Evolutionary conservation across 2,329 filamentous ascomycete genomes (phyloP), one percentile per base, ranked within the genome.

Genomic region (Ilyonectria sp.): DNA sequence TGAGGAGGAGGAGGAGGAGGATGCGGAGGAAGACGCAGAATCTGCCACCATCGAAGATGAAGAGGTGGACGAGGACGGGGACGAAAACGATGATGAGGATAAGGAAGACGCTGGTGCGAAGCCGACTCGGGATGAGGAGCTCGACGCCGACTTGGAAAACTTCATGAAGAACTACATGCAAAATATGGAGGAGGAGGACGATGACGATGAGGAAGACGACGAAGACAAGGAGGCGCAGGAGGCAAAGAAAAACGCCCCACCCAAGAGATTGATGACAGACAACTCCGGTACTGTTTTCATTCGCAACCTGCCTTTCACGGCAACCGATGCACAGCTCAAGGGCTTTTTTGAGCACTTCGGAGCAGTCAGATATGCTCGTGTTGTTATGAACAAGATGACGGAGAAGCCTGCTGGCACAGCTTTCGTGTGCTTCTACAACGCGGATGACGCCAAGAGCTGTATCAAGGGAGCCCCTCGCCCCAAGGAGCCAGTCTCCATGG

Each of bases 271-370:
- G 11, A 76, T 53, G 52, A 76, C 74, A 15, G 74, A 93, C 78
- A 93, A 94, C 75, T 90, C 89, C 2, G 90, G 90, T 40, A 98
- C 95, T 0, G 82, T 98, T 15, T 99, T 99, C 82, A 88, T 99
- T 74, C 94, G 96, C 72, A 99, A 99, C 78, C 85, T 99, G 13
- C 95, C 97, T 1, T 99, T 97, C 80, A 94, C 92, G 2, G 91
- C 91, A 49, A 93, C 92, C 19, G 95, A 99, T 75, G 92, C 94
- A 58, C 87, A 90, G 55, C 88, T 99, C 50, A 92, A 95, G 77
- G 87, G 91, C 57, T 95, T 98, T 79, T 99, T 99, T 77, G 85
- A 85, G n/a, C 86, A 92, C 75, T 98, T 99, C 76, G 97, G 96
- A 29, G 88, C 87, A n/a, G 85, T 98, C 44, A 90, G 95, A 43